A percentile compares a stretch with the other conserved stretches of the same genome.
Evolutionary conservation across 108 stramenopile species (phyloP).

Genomic region (Ochromonas danica): DNA sequence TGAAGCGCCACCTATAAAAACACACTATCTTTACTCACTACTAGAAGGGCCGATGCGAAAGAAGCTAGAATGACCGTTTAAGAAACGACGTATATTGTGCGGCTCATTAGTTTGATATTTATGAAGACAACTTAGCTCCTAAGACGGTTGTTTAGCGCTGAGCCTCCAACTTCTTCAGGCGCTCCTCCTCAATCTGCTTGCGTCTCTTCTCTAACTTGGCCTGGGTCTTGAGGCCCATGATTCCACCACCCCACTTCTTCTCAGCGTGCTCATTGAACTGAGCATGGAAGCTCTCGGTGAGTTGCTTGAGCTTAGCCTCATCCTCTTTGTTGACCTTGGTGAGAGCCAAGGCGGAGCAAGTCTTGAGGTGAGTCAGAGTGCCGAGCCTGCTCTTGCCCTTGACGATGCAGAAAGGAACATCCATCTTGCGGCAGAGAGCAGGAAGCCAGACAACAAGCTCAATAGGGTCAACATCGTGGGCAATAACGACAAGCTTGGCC

Average conservation of each 20-base stretch:
- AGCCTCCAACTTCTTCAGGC: slow-evolving; percentile 87
- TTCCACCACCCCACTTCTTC: slow-evolving; percentile 97
- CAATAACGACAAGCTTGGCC: slow-evolving; percentile 94
- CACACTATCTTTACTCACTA: too few species aligned
- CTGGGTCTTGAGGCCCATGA: slow-evolving; percentile 99
- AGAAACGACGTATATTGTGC: too few species aligned
- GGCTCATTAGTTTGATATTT: too few species aligned
- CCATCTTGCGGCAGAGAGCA: slow-evolving; percentile 98
- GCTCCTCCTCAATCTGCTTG: slow-evolving; percentile 86
- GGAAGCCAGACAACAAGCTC: slow-evolving; percentile 99
- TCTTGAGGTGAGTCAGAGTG: slow-evolving; percentile 94
- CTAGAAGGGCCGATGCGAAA: too few species aligned
- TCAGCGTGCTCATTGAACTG: slow-evolving; percentile 93
- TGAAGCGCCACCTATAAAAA: too few species aligned
- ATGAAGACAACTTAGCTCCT: too few species aligned
- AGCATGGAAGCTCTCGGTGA: slow-evolving; percentile 73
- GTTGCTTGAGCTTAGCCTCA: slow-evolving; percentile 70
- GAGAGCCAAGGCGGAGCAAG: slow-evolving; percentile 76
- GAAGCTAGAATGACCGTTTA: too few species aligned
- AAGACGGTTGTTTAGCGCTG: too few species aligned
- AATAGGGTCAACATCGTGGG: slow-evolving; percentile 96
- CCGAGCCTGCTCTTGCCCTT: slow-evolving; percentile 99
- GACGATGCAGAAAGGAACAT: slow-evolving; percentile 97
- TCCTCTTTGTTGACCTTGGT: slow-evolving; percentile 89
- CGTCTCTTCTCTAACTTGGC: slow-evolving; percentile 94